Evolutionary conservation across 768 basidiomycete species (phyloP).

Genomic region (Pisolithus marmoratus): DNA sequence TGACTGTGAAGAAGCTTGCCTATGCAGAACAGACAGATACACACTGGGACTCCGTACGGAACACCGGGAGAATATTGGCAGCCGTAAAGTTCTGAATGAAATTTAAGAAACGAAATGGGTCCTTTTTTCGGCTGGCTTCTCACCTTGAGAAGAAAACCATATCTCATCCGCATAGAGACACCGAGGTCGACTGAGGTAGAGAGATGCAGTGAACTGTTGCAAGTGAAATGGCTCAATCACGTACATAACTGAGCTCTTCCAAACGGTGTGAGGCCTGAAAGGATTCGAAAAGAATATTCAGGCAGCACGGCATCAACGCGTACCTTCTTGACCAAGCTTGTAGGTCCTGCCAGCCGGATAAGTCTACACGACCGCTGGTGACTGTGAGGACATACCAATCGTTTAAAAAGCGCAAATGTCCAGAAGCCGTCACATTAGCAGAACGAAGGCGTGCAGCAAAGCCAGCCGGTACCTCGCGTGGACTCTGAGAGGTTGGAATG

Average conservation of each 20-base stretch:
- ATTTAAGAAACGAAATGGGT: conserved; percentile 19
- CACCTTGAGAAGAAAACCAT: conserved; percentile 37
- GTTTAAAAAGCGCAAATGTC: conserved; percentile 66
- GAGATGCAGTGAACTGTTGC: neutral
- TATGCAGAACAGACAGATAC: conserved; percentile 4
- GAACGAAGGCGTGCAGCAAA: conserved; percentile 47
- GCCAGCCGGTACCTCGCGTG: conserved; percentile 37
- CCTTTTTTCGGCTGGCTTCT: neutral
- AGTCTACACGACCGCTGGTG: neutral
- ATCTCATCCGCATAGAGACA: conserved; percentile 38
- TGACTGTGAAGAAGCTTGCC: neutral
- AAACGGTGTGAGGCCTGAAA: conserved; percentile 69
- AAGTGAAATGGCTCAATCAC: conserved; percentile 14
- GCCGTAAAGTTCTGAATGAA: conserved; percentile 33
- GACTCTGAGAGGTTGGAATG: conserved; percentile 15
- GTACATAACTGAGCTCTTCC: conserved; percentile 75
- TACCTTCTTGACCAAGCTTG: conserved; percentile 77
- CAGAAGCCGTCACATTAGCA: conserved; percentile 53
- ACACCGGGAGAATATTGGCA: conserved; percentile 38
- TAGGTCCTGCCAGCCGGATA: conserved; percentile 52
- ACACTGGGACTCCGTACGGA: conserved; percentile 47
- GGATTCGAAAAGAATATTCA: neutral
- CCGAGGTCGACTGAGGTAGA: conserved; percentile 32
- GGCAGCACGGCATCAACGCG: conserved; percentile 12
- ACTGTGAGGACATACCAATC: conserved; percentile 48